phyloP scores from a whole-genome alignment of 2,329 filamentous ascomycete genomes.

The Exophiala bonariae region DNA sequence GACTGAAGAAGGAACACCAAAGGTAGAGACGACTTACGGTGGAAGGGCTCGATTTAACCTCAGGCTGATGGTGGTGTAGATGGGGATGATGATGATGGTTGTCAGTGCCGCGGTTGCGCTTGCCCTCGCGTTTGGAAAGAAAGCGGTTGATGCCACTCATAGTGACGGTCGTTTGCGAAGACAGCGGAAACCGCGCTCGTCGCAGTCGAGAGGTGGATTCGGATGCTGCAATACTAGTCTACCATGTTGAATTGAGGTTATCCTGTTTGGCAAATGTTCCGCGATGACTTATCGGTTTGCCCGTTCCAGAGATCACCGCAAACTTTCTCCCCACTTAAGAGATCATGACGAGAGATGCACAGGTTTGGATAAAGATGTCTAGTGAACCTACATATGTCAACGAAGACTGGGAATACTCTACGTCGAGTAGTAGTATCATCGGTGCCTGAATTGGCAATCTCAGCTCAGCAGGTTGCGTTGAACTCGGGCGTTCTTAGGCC shows the following conservation, averaged over 20 bases:
- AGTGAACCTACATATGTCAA: too few relatives aligned
- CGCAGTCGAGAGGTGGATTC: not conserved
- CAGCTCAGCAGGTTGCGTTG: constrained; percentile 11
- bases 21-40: constrained; percentile 13
- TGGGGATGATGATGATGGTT: constrained; percentile 7
- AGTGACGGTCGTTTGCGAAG: constrained; percentile 3
- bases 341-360: too few relatives aligned
- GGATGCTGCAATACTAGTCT: constrained; percentile 5
- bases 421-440: too few relatives aligned
- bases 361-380: too few relatives aligned
- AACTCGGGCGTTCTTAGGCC: not conserved
- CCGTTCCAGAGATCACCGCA: too few relatives aligned
- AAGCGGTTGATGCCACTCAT: constrained; percentile 46
- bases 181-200: not conserved
- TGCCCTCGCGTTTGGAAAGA: constrained; percentile 40
- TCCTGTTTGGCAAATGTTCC: too few relatives aligned
- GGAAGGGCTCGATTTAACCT: constrained; percentile 9
- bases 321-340: too few relatives aligned
- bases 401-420: too few relatives aligned
- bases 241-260: too few relatives aligned
- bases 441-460: constrained; percentile 2
- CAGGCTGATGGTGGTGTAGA: constrained; percentile 8
- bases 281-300: too few relatives aligned
- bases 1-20: constrained; percentile 24
- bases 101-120: constrained; percentile 24